phyloP scores from a whole-genome alignment of 495 filamentous ascomycete genomes.

The Penicillium samsonianum region DNA sequence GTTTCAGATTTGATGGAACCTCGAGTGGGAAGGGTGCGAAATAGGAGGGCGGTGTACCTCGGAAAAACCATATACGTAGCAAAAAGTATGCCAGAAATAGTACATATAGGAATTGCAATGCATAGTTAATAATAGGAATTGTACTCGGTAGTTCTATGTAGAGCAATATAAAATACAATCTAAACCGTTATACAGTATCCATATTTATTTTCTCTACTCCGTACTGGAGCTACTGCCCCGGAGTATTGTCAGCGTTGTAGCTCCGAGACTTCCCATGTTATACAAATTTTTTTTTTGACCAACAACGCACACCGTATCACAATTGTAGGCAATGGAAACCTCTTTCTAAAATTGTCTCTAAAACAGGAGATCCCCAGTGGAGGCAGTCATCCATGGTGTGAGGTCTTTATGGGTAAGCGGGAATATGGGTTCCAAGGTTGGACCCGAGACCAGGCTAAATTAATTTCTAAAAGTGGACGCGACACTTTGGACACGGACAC shows the following conservation, averaged over 20 bases:
- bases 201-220: background rate
- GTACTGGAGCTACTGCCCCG: background rate
- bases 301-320: conserved; percentile 5
- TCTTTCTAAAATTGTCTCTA: conserved; percentile 10
- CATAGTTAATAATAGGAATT: too few species aligned
- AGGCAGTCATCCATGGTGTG: background rate
- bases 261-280: conserved; percentile 11
- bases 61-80: too few species aligned
- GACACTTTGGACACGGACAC: background rate
- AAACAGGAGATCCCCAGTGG: conserved; percentile 4
- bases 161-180: background rate
- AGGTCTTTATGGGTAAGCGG: background rate
- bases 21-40: background rate
- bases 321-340: background rate
- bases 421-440: conserved; percentile 1
- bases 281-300: background rate
- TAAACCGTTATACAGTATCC: background rate
- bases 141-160: too few species aligned
- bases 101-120: background rate
- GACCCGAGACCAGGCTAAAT: conserved; percentile 12
- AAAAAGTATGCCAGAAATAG: background rate
- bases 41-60: background rate
- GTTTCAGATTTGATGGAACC: conserved; percentile 30
- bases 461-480: conserved; percentile 15
- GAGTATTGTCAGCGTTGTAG: conserved; percentile 5